These are phyloP conservation scores for Fomitopsis palustris DNA, from an alignment of 1,284 basidiomycete species.

Conservation along the genomic window DNA sequence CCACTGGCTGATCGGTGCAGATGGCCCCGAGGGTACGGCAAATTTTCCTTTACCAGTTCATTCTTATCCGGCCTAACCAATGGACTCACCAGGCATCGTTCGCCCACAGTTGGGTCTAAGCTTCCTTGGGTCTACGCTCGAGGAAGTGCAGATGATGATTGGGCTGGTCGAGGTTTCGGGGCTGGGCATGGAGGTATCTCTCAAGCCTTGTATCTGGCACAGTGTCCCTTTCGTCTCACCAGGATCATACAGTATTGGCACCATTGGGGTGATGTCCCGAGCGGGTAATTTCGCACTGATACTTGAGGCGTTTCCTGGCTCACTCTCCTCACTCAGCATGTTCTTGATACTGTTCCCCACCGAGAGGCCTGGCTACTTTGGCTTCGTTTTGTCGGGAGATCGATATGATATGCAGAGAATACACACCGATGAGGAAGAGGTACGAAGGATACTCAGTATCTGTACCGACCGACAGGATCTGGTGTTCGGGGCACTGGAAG, in stretches of 20 bases:
- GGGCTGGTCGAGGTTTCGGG: slow-evolving; percentile 29
- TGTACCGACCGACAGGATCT: slow-evolving; percentile 8
- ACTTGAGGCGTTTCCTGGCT: no score
- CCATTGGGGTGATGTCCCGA: slow-evolving; percentile 20
- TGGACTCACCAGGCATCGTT: slow-evolving; percentile 25
- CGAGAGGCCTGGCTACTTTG: not conserved
- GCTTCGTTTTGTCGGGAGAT: not conserved
- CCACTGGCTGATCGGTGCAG: slow-evolving; percentile 29
- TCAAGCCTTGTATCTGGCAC: slow-evolving; percentile 9
- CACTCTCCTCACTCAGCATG: no score
- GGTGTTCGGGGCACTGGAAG: slow-evolving; percentile 5
- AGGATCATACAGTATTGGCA: slow-evolving; percentile 7
- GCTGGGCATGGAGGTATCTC: slow-evolving; percentile 3
- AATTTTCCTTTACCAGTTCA: no score
- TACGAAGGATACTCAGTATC: not conserved
- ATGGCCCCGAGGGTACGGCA: slow-evolving; percentile 32
- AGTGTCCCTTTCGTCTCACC: not conserved
- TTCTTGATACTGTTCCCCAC: slow-evolving; percentile 8
- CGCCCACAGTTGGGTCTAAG: slow-evolving; percentile 27
- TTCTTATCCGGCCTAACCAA: slow-evolving; percentile 1
- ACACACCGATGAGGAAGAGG: not conserved
- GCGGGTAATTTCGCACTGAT: no score
- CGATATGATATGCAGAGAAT: not conserved
- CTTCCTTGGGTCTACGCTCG: slow-evolving; percentile 29
- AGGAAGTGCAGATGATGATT: slow-evolving; percentile 19